Evolutionary conservation across 1,284 basidiomycete species (phyloP), one percentile per base, ranked within the genome.

Genomic region (Pseudozyma sp.): DNA sequence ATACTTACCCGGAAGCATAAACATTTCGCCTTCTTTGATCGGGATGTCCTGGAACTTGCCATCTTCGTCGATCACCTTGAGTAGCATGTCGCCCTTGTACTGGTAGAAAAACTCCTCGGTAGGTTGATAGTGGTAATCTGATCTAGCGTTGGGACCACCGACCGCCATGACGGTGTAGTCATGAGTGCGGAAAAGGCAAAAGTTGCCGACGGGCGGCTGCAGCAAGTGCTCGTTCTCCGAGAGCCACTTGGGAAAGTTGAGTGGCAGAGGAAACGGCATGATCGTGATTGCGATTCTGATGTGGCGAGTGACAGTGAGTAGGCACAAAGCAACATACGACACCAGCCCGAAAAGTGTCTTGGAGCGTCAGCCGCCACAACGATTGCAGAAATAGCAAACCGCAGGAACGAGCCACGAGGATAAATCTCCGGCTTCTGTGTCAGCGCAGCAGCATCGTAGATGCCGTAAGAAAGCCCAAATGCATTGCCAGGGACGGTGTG

Each of bases 21-120:
- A 97, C 94, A 98, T 97, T 76, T 95, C 94, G 44, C 95, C 95
- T 85, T 99, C 94, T 66, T 90, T 91, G 78, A 98, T 97, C 30
- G 87, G 86, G 40, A 98, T 92, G 82, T 98, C 95, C 79, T 88
- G 88, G 85, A 97, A 95, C 75, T 88, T 87, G n/a, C 90, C 91
- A 17, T 91, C 92, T 59, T 96, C 93, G 37, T 79, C 53, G 10
- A 98, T 91, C 5, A 93, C 90, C 71, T 92, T 90, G 42, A 97
- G 87, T 11, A 93, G 86, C 93, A 97, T 97, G 2, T 88, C 90
- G 1, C 82, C 82, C 50, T 84, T 73, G 35, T 77, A 75, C 51
- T 84, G 81, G 57, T 83, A 84, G 61, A 84, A 83, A 50, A 81
- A 81, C 54, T 84, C 81, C 62, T 84, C 81, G 8, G 82, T 84